Percentiles rank a stretch among this genome's conserved stretches.
These are phyloP conservation scores for Parietichytrium sp. DNA, from an alignment of 108 stramenopile species.

Conservation along the genomic window DNA sequence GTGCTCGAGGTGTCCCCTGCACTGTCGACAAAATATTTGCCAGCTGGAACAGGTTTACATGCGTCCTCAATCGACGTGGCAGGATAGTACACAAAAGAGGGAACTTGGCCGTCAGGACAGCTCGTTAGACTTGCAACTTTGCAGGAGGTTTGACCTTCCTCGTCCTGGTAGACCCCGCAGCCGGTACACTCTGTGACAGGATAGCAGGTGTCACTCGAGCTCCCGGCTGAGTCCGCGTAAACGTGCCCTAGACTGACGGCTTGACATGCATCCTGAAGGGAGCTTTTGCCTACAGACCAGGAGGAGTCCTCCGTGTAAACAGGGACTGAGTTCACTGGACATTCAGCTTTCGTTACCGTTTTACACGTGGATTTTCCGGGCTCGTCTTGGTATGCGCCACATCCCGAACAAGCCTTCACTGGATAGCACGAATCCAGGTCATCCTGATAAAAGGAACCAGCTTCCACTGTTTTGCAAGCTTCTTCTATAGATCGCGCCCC, in stretches of 20 bases:
- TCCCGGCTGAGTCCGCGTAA: neutral
- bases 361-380: neutral
- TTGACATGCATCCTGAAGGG: neutral
- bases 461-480: neutral
- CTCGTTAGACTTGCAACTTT: neutral
- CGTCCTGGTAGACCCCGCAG: neutral
- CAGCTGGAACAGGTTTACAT: neutral
- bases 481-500: neutral
- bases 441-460: neutral
- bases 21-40: neutral
- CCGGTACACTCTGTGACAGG: neutral
- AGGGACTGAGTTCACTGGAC: neutral
- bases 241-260: neutral
- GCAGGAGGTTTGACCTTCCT: neutral
- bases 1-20: neutral
- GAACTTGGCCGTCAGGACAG: neutral
- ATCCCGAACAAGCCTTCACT: neutral
- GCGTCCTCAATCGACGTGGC: neutral
- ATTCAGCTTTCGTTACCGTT: neutral
- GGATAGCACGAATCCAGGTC: neutral
- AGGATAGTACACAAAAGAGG: neutral
- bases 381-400: conserved; percentile 11
- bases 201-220: neutral
- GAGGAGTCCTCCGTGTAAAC: neutral
- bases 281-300: neutral